A percentile compares a stretch with the other conserved stretches of the same genome.
phyloP scores from a whole-genome alignment of 169 alveolate genomes.

The Cryptosporidium ubiquitum region DNA sequence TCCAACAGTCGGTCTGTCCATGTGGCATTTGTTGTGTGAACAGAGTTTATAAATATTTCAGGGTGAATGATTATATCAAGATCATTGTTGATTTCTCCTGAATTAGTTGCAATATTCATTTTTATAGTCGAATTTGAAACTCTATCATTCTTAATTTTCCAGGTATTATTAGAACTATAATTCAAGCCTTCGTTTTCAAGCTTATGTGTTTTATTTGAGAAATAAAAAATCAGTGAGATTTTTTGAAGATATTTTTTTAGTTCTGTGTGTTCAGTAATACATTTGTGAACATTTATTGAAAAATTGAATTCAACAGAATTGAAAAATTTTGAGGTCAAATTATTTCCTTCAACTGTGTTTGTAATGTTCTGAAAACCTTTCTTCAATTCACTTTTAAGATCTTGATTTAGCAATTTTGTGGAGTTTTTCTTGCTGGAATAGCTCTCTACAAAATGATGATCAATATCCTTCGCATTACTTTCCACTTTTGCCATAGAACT shows the following conservation, averaged over 20 bases:
- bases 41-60: neutral
- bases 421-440: neutral
- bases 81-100: neutral
- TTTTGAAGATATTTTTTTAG: slow-evolving; percentile 20
- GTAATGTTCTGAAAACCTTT: neutral
- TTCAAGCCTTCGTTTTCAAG: slow-evolving; percentile 39
- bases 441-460: neutral
- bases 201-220: neutral
- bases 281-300: slow-evolving; percentile 1
- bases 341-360: neutral
- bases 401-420: neutral
- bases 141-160: neutral
- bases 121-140: neutral
- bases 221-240: slow-evolving; percentile 31
- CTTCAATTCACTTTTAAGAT: neutral
- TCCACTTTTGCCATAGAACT: neutral
- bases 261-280: neutral
- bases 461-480: neutral
- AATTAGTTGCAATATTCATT: slow-evolving; percentile 16
- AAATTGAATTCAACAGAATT: slow-evolving; percentile 12
- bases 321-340: neutral
- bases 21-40: slow-evolving; percentile 3
- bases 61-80: slow-evolving; percentile 22
- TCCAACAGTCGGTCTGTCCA: neutral
- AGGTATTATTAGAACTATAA: neutral